Base-by-base conservation (phyloP, 2,329 filamentous ascomycete species). In the Calonectria pauciramosa region DNA sequence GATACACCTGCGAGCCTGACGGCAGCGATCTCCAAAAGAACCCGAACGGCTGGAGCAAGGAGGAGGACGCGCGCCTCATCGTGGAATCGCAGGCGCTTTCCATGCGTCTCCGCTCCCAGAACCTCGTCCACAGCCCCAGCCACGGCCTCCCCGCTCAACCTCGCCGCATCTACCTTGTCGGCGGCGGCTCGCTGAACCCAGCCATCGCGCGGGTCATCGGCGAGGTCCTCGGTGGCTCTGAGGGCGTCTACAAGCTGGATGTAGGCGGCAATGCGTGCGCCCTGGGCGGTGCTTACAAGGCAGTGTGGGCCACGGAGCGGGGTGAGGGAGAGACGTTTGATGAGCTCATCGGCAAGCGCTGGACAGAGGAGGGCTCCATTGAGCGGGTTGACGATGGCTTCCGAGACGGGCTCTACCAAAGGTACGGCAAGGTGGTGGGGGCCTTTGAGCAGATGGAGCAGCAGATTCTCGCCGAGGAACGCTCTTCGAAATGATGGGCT, bases 211-310 rank as follows among this genome's bases (percentile, higher is more conserved):
- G 93, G 73, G 92, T 97, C 63, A 91, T 96, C 5, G 96, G 96
- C 32, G 93, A 98, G 81, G 95, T 99, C 3, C 91, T 99, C 3
- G 97, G 97, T 68, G 95, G 95, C 41, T 91, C 90, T 3, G 97
- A 99, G 76, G 97, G 97, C 30, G 95, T 99, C 32, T 99, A 95
- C 87, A 94, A 94, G 85, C 91, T 99, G 18, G 96, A 99, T 82
- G 95, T 99, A 7, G 96, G 97, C 32, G 96, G 96, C 32, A 98
- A 98, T 86, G 96, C 97, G 3, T 99, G 97, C 86, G 97, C 96
- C 14, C 87, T 99, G 18, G 97, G 97, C 18, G 95, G 95, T 9
- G 96, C 96, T 32, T 98, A 99, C 86, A 99, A 99, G 87, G 96
- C 97, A 18, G 93, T 98, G 0, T 99, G 97, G 97, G 96, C 94